phyloP scores from a whole-genome alignment of 2,329 filamentous ascomycete species.

The Colletotrichum brevisporum region DNA sequence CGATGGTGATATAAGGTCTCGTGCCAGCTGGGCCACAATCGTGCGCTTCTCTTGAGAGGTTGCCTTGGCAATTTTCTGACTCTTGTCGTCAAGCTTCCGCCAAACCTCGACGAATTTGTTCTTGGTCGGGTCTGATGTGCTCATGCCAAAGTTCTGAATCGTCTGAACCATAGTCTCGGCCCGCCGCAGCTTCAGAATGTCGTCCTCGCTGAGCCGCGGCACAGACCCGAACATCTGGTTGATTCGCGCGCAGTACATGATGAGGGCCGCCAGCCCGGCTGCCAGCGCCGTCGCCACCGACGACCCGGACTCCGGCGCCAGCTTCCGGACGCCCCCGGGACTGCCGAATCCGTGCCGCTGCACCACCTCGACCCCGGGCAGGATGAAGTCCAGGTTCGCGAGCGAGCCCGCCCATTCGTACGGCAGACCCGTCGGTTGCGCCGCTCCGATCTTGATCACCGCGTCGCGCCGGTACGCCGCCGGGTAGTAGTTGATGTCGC shows the following conservation, averaged over 20 bases:
- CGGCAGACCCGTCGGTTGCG: constrained; percentile 41
- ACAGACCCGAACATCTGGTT: constrained; percentile 5
- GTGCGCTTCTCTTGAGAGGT: not conserved
- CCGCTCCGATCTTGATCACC: constrained; percentile 49
- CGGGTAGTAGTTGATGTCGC: constrained; percentile 37
- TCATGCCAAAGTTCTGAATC: constrained; percentile 13
- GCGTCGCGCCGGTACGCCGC: constrained; percentile 33
- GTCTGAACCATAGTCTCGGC: not conserved
- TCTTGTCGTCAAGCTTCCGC: constrained; percentile 43
- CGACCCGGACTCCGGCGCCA: constrained; percentile 40
- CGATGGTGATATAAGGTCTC: not conserved
- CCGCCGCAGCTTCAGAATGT: constrained; percentile 39
- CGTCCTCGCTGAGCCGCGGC: constrained; percentile 16
- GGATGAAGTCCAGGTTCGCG: constrained; percentile 47
- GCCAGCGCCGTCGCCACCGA: constrained; percentile 50
- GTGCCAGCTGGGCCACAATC: not conserved
- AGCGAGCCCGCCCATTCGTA: constrained; percentile 43
- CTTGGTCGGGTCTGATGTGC: constrained; percentile 36
- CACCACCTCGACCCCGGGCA: constrained; percentile 48
- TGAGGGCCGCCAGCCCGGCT: constrained; percentile 48
- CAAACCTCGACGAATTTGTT: constrained; percentile 47
- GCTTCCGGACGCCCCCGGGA: not conserved
- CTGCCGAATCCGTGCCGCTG: constrained; percentile 20
- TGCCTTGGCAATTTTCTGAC: not conserved
- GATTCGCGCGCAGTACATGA: constrained; percentile 46